Evolutionary conservation across 768 basidiomycete species (phyloP), one percentile per base, ranked within the genome.

Genomic region (Tylopilus felleus): DNA sequence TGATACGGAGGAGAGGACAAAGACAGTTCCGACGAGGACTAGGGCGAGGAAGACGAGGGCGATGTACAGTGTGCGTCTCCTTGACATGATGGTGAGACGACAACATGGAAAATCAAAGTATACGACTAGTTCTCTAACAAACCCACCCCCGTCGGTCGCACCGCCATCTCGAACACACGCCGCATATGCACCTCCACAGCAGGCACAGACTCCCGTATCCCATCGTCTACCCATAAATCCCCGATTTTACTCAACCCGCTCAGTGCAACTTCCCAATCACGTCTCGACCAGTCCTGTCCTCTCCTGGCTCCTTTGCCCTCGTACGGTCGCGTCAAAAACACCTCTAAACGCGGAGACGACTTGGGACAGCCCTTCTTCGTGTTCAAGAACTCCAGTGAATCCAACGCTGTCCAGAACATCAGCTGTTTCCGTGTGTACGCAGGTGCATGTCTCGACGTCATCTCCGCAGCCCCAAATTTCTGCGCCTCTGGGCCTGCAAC

Each of bases 1-100:
- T 19, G 93, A 88, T 45, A 98, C 82, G 22, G 91, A 93, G 9
- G 90, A 90, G 68, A 98, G 85, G 54, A 98, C 93, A 71, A 90
- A 63, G 71, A 97, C 83, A 19, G 95, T 98, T 43, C 93, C 93
- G 21, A 90, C 62, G 53, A 98, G 85, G 74, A 95, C 72, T 62
- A 93, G 79, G 53, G 83, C 85, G 63, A 96, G 77, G 55, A 86
- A 57, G 61, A 76, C 67, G 47, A 86, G 75, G 19, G 76, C 66
- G 53, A 76, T 66, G 62, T 80, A 73, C 28, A 82, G 67, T 1
- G 74, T 63, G 61, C 78, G 75, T 66, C 74, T 70, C 56, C 77
- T 74, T 28, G 76, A 65, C 75, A 78, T 79, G 41, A 21, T 27
- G 49, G 55, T 56, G 16, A 53, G 45, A 42, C 19, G 23, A 46